Evolutionary conservation across 805 yeast genomes (phyloP).

Genomic region (Yarrowia sp.): DNA sequence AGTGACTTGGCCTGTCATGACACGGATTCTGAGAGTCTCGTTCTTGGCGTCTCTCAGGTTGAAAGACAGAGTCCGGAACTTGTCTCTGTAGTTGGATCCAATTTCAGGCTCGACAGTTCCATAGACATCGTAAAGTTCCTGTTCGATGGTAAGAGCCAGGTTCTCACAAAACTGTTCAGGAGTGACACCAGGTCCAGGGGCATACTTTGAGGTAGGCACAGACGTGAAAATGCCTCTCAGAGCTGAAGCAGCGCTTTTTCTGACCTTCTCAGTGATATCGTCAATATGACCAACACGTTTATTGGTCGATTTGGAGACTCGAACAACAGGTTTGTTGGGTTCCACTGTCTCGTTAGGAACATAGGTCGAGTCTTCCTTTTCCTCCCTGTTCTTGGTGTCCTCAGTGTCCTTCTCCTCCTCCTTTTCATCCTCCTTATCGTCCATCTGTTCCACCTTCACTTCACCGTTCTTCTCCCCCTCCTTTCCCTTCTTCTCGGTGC

Average conservation of each 20-base stretch:
- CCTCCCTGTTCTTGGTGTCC: not conserved
- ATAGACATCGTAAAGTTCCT: constrained; percentile 55
- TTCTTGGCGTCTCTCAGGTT: constrained; percentile 66
- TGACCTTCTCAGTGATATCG: constrained; percentile 43
- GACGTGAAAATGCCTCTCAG: constrained; percentile 16
- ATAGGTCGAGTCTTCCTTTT: not conserved
- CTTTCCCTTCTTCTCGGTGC: constrained; percentile 51
- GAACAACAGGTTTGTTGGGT: not conserved
- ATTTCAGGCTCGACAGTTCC: constrained; percentile 49
- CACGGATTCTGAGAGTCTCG: constrained; percentile 60
- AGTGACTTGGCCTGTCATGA: constrained; percentile 61
- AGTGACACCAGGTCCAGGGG: not conserved
- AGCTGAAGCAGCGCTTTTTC: constrained; percentile 49
- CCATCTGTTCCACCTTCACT: not conserved
- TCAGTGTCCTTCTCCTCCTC: constrained; percentile 4
- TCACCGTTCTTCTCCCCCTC: not conserved
- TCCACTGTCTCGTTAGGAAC: not conserved
- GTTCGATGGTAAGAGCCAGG: constrained; percentile 61
- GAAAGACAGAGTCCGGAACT: constrained; percentile 69
- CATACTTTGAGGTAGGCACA: constrained; percentile 1
- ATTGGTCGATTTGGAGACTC: constrained; percentile 20
- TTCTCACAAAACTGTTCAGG: constrained; percentile 47
- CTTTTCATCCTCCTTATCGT: constrained; percentile 44
- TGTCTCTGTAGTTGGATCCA: constrained; percentile 64
- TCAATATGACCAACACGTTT: constrained; percentile 35